Base-by-base conservation (phyloP, 257 asterid species). In the Lavandula angustifolia region DNA sequence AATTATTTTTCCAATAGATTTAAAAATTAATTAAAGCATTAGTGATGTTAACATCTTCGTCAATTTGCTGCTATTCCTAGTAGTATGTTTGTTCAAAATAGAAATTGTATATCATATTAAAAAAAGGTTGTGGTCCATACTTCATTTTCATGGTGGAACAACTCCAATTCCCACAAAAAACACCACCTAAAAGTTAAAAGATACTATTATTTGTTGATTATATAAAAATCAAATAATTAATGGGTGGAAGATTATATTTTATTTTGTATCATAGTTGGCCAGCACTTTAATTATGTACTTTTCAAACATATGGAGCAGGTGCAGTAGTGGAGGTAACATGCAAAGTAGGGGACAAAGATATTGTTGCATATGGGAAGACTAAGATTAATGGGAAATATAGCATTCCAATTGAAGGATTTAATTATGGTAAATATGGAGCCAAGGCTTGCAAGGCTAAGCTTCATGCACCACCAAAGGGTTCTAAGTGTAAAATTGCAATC, bases 291-390 rank as follows among this genome's bases (percentile, higher is more conserved):
- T 22, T 22, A 22, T 22, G 27, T 22, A 22, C 1, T n/a, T 1
- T 42, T n/a, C 10, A 0, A 1, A 47, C 22, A 38, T 41, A 43
- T 62, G 68, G 16, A 49, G 8, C 38, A 89, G 96, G 92, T 76
- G 92, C 95, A 48, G 74, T 82, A 37, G 96, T 89, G 64, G 91
- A 84, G 67, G 84, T 89, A 1, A 79, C 82, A 32, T 89, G 96
- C 78, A 74, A 69, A 73, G 79, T 9, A 2, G 92, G 91, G 0
- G 73, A 84, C 10, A 86, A 84, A 54, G 52, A 79, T 64, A 68
- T 89, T 6, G 77, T 75, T 54, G 88, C 83, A 53, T 86, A 82
- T 51, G 96, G 96, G 9, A 78, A 75, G 29, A 89, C 95, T 3
- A 86, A 89, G 62, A 78, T 64, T 29, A 89, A 89, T 64, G 96